Conservation (phyloP, 805 yeast genomes). For the Saturnispora besseyi region DNA sequence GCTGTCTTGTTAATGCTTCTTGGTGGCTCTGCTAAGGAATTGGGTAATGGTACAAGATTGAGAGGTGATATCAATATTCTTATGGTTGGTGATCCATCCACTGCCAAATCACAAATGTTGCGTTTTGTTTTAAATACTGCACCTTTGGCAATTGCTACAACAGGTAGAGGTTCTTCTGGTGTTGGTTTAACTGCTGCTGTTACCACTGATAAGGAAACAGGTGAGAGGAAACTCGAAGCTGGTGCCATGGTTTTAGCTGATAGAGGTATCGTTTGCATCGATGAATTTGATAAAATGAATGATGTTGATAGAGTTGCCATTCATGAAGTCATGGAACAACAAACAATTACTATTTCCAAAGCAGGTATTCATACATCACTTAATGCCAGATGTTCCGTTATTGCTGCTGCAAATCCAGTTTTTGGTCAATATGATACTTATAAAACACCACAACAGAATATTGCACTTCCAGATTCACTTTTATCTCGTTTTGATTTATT, state of each 20-base stretch:
- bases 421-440: slow-evolving; percentile 95
- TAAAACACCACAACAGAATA: slow-evolving; percentile 92
- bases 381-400: slow-evolving; percentile 92
- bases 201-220: slow-evolving; percentile 91
- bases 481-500: slow-evolving; percentile 93
- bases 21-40: slow-evolving; percentile 91
- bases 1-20: slow-evolving; percentile 85
- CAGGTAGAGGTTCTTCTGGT: slow-evolving; percentile 99
- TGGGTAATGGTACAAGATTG: slow-evolving; percentile 90
- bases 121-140: slow-evolving; percentile 95
- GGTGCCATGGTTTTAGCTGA: slow-evolving; percentile 99
- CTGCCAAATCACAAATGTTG: slow-evolving; percentile 94
- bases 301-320: slow-evolving; percentile 96
- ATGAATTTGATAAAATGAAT: slow-evolving; percentile 97
- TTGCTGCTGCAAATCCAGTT: slow-evolving; percentile 97
- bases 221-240: slow-evolving; percentile 92
- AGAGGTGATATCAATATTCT: slow-evolving; percentile 95
- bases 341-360: slow-evolving; percentile 94
- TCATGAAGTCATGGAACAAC: slow-evolving; percentile 99
- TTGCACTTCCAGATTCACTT: slow-evolving; percentile 93
- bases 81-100: slow-evolving; percentile 98
- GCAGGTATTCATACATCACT: slow-evolving; percentile 97
- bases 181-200: slow-evolving; percentile 99
- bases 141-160: slow-evolving; percentile 90
- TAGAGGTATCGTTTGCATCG: slow-evolving; percentile 95